phyloP scores from a whole-genome alignment of 2,329 filamentous ascomycete species.

The Verticillium nonalfalfae region DNA sequence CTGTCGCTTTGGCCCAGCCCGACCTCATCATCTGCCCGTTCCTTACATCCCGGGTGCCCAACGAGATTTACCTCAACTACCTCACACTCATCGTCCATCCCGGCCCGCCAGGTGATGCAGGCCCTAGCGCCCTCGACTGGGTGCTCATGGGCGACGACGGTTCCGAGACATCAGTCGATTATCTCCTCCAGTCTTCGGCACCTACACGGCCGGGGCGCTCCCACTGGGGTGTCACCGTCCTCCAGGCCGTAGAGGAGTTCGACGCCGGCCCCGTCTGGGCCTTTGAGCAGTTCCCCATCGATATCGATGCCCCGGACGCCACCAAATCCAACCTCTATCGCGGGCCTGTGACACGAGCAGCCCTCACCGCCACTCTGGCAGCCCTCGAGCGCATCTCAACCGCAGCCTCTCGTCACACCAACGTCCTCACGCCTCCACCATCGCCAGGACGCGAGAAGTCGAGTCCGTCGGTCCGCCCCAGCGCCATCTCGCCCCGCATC shows the following conservation, averaged over 20 bases:
- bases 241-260: constrained; percentile 31
- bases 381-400: constrained; percentile 27
- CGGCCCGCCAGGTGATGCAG: constrained; percentile 32
- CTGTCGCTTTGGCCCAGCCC: constrained; percentile 26
- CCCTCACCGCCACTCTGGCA: constrained; percentile 26
- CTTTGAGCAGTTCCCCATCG: constrained; percentile 31
- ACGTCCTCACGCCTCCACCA: constrained; percentile 7
- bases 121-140: constrained; percentile 34
- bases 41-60: constrained; percentile 28
- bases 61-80: constrained; percentile 25
- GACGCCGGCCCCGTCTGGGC: constrained; percentile 37
- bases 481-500: constrained; percentile 11
- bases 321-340: constrained; percentile 34
- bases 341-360: constrained; percentile 28
- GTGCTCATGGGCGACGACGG: constrained; percentile 34
- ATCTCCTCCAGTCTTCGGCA: constrained; percentile 18
- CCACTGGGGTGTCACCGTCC: constrained; percentile 32
- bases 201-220: constrained; percentile 22
- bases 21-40: constrained; percentile 35
- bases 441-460: constrained; percentile 7
- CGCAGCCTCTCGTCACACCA: constrained; percentile 11
- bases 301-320: constrained; percentile 29
- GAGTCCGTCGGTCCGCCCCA: not conserved
- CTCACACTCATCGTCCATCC: constrained; percentile 33
- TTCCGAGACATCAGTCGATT: constrained; percentile 19